A percentile compares a stretch with the other conserved stretches of the same genome.
These are phyloP conservation scores for Xylaria sp. DNA, from an alignment of 2,329 filamentous ascomycete species.

Conservation along the genomic window DNA sequence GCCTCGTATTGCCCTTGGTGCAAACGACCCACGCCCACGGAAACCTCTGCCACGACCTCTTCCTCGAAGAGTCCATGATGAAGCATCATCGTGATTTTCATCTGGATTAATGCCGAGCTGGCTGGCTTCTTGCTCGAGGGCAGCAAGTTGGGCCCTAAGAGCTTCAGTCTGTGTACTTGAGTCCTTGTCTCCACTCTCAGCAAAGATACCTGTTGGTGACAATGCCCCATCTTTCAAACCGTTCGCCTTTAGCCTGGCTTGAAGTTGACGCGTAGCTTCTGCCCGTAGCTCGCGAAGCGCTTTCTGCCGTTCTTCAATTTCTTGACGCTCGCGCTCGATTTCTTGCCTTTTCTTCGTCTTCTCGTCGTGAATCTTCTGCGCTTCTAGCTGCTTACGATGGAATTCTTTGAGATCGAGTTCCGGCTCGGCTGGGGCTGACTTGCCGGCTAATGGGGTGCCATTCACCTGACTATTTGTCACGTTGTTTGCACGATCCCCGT, in stretches of 20 bases:
- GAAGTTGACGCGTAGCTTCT: slow-evolving; percentile 66
- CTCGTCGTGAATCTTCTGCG: slow-evolving; percentile 71
- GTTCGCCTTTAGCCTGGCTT: slow-evolving; percentile 66
- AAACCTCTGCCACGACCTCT: slow-evolving; percentile 47
- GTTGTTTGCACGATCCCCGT: slow-evolving; percentile 40
- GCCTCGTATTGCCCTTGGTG: slow-evolving; percentile 47
- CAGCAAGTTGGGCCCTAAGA: slow-evolving; percentile 73
- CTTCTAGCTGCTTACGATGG: slow-evolving; percentile 70
- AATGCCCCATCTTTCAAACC: slow-evolving; percentile 36
- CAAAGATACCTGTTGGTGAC: slow-evolving; percentile 31
- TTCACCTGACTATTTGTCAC: slow-evolving; percentile 38
- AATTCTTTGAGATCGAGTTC: slow-evolving; percentile 75
- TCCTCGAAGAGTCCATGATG: slow-evolving; percentile 45
- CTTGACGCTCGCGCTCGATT: slow-evolving; percentile 64
- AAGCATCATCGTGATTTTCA: slow-evolving; percentile 50
- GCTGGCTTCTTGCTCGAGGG: slow-evolving; percentile 74
- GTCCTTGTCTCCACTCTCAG: slow-evolving; percentile 38
- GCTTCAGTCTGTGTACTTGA: slow-evolving; percentile 61
- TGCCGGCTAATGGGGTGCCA: slow-evolving; percentile 23
- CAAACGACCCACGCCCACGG: slow-evolving; percentile 46
- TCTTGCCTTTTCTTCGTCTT: slow-evolving; percentile 67
- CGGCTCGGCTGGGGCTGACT: slow-evolving; percentile 46
- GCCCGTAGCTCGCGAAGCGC: slow-evolving; percentile 67
- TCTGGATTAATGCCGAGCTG: slow-evolving; percentile 70
- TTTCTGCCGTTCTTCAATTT: slow-evolving; percentile 68